Evolutionary conservation across 2,329 filamentous ascomycete species (phyloP), one percentile per base, ranked within the genome.

Genomic region (Curvularia verruculosa): DNA sequence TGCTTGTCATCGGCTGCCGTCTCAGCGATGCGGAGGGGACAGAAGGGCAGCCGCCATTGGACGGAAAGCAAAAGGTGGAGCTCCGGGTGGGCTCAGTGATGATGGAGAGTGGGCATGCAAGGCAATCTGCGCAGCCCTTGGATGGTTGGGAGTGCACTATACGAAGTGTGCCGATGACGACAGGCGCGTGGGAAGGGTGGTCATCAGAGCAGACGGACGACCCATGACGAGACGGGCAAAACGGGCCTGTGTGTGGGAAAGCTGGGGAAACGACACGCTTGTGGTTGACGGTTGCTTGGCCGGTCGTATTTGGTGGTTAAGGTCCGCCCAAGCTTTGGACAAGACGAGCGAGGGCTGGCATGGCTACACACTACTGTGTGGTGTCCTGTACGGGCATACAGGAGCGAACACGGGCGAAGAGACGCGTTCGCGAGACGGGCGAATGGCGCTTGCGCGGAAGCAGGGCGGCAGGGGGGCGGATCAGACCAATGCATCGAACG

Each of bases 281-380:
- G 28, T 12, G 60, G 58, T 59, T 59, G 41, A 49, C 52, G 49
- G 34, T 44, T 44, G 24, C 28, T 49, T 52, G 41, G 46, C 36
- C 39, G 44, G 49, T 63, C 60, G 60, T 54, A 57, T 61, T 52
- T 54, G 56, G 65, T 58, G 54, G 55, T 52, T 60, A 59, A 54
- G 43, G 44, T 51, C 43, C 29, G 50, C 54, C 43, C 52, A 59
- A 55, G 56, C 53, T 58, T 59, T 61, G 50, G 53, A 52, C 49
- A 43, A 54, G 43, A 56, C 41, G 43, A 44, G 52, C 46, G 36
- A 23, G 45, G 34, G 23, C 60, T 34, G 49, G 45, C 53, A 51
- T 48, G 43, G 50, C 57, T 50, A 26, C 40, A 10, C 31, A 45
- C 46, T 51, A 31, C 49, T 47, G 58, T 43, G 40, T 26, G 43